Base-by-base conservation (phyloP, 139 green algal species). In the Spirogloea muscicola region DNA sequence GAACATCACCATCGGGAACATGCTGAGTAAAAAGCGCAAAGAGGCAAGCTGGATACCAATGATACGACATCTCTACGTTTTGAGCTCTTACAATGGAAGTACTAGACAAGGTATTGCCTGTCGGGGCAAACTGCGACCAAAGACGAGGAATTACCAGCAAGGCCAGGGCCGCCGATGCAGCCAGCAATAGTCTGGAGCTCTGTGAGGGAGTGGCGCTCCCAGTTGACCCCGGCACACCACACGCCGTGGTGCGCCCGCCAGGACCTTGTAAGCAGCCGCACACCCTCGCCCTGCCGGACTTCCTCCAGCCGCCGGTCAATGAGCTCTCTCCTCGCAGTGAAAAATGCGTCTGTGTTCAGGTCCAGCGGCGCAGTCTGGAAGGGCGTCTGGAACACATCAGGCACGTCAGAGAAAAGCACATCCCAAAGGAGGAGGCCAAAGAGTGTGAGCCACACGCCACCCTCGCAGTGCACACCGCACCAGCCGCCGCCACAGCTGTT, bases 341-440 rank as follows among this genome's bases (percentile, higher is more conserved):
- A 85, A 67, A 84, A 84, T 0, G 46, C 42, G 25, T 83, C 63
- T 27, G 78, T 74, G 51, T 31, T 3, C 51, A 84, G 65, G 77
- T 84, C 78, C 38, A 84, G 63, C 7, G 77, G 78, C 0, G 74
- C 66, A 10, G 73, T 81, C 73, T 81, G 77, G 38, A 86, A 85
- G n/a, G 64, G 65, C 6, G 34, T 74, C 0, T 51, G 77, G 36
- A 85, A 85, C 4, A 84, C 77, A 57, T 84, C 77, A 3, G 75
- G 31, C n/a, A 82, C 46, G 18, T 79, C 29, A 13, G 64, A 38
- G 40, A 85, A 85, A 3, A 85, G 13, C 4, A 81, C 77, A 21
- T 85, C 79, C 79, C 79, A 85, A 46, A 85, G 33, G 16, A 85
- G 68, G 4, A 85, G 76, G 2, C 34, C 66, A 34, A 85, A 86